These are phyloP conservation scores for Fusarium setosum DNA, from an alignment of 2,329 filamentous ascomycete genomes.

Conservation along the genomic window DNA sequence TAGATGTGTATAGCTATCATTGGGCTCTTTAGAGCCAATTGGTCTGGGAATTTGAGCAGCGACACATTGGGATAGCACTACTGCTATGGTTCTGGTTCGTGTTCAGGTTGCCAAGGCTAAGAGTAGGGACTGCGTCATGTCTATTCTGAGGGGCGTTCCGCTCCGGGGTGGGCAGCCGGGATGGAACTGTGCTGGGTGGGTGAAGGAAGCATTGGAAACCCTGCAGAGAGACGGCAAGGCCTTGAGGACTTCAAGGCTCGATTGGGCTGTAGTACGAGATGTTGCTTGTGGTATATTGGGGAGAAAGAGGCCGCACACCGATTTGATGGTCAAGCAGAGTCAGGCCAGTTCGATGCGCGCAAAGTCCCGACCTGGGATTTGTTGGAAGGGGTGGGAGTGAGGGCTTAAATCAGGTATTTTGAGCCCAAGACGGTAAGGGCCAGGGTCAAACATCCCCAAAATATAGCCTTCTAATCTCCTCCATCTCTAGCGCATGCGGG, in stretches of 20 bases:
- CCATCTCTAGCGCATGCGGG: constrained; percentile 33
- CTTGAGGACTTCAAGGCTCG: constrained; percentile 45
- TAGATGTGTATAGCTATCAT: constrained; percentile 47
- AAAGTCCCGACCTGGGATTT: constrained; percentile 52
- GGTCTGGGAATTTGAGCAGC: constrained; percentile 42
- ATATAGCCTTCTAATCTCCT: constrained; percentile 27
- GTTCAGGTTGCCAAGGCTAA: constrained; percentile 45
- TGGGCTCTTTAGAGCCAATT: constrained; percentile 46
- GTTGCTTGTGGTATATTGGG: constrained; percentile 51
- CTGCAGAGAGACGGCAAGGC: constrained; percentile 44
- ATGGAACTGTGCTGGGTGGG: constrained; percentile 52
- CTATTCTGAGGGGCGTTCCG: constrained; percentile 40
- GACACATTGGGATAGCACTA: constrained; percentile 5
- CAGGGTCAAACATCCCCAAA: constrained; percentile 22
- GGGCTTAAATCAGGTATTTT: no score
- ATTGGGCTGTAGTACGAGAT: constrained; percentile 50
- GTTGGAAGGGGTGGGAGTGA: constrained; percentile 30
- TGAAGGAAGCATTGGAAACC: constrained; percentile 52
- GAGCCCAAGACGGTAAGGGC: no score
- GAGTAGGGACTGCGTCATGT: constrained; percentile 36
- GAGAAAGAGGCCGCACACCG: constrained; percentile 53
- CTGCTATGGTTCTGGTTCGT: constrained; percentile 25
- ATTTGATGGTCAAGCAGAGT: constrained; percentile 48
- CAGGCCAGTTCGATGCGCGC: constrained; percentile 43
- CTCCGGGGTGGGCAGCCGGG: background rate